Conservation (phyloP, 345 rosid genomes). For the Lenwebbia sp. region DNA sequence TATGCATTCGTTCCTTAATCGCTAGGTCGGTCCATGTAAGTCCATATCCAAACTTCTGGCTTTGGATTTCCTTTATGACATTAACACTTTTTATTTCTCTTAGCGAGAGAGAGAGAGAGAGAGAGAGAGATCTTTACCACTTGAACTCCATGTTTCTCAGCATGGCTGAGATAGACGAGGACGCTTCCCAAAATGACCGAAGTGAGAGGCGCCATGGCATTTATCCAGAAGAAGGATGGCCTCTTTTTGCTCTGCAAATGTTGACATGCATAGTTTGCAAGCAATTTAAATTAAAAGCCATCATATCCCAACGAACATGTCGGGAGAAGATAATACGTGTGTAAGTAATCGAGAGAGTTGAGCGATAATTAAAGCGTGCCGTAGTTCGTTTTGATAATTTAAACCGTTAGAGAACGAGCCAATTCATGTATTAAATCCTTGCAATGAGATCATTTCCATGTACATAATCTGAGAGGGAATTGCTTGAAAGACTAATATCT, state of each 20-base stretch:
- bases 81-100: neutral
- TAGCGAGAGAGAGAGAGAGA: neutral
- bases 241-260: conserved; percentile 60
- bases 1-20: neutral
- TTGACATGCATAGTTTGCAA: neutral
- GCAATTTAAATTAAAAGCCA: neutral
- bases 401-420: neutral
- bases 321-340: neutral
- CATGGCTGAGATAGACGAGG: conserved; percentile 73
- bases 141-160: conserved; percentile 91
- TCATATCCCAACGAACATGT: neutral
- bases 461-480: neutral
- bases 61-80: neutral
- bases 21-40: neutral
- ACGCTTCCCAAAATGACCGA: conserved; percentile 79
- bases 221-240: conserved; percentile 73
- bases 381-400: neutral
- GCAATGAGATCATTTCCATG: neutral
- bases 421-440: neutral
- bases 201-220: conserved; percentile 86
- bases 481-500: neutral
- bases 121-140: conserved; percentile 41
- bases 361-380: neutral
- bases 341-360: neutral
- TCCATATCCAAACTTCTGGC: neutral